Percentiles rank a stretch among this genome's conserved stretches.
Evolutionary conservation across 768 basidiomycete genomes (phyloP).

Genomic region (Mycena kentingensis): DNA sequence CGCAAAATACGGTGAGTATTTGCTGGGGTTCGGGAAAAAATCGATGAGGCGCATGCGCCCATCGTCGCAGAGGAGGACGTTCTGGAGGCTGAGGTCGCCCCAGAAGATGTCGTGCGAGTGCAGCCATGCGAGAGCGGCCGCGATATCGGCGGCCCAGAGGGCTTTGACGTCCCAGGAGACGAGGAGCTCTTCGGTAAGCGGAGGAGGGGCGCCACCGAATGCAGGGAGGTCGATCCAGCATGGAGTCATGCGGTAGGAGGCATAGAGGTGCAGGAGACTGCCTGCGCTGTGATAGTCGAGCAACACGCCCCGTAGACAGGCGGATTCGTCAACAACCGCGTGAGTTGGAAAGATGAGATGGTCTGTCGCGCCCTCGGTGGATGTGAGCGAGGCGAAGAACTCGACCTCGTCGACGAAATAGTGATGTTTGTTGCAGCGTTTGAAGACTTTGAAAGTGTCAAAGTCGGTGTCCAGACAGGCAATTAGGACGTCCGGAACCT

Average conservation of each 20-base stretch:
- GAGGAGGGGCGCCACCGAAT: neutral
- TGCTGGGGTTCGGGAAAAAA: neutral
- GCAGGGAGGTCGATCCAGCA: neutral
- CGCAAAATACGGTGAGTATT: neutral
- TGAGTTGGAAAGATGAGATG: neutral
- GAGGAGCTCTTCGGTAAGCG: neutral
- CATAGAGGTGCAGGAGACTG: neutral
- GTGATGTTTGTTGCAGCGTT: neutral
- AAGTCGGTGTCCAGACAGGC: neutral
- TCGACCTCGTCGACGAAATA: neutral
- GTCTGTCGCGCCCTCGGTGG: neutral
- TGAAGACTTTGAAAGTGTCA: neutral
- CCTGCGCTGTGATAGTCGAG: neutral
- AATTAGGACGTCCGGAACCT: neutral
- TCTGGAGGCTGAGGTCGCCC: neutral
- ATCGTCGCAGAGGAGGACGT: neutral
- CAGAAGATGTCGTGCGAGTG: neutral
- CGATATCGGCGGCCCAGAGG: neutral
- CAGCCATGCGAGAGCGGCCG: neutral
- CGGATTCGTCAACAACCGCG: neutral
- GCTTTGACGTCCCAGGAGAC: neutral
- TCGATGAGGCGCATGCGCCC: neutral
- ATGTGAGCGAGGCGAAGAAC: neutral
- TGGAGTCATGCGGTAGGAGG: neutral
- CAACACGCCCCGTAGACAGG: neutral